Base-by-base conservation (phyloP, 2,329 filamentous ascomycete genomes). In the Aspergillus niger region DNA sequence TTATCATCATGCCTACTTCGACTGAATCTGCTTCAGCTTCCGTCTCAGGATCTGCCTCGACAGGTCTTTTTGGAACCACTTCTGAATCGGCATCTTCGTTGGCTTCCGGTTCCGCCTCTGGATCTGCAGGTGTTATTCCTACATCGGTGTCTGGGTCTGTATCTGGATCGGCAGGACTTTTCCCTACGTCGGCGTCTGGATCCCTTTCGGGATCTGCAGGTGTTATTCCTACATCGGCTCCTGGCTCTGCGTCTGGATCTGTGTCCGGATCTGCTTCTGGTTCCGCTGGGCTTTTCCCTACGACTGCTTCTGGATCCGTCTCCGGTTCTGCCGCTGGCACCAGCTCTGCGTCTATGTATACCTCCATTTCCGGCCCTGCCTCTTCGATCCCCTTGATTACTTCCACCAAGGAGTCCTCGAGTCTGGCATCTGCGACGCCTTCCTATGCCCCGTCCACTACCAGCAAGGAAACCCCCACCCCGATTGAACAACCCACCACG, bases 391-490 rank as follows among this genome's bases (percentile, higher is more conserved):
- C 47, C 28, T 50, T 50, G 28, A 50, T 50, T n/a, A 50, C 26
- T 22, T 50, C 47, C 47, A 50, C 47, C 8, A 3, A 30, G 13
- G 26, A 50, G n/a, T 15, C 47, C 8, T 50, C 53, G 3, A 10
- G n/a, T 53, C 30, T 53, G 32, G 17, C 32, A n/a, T 38, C 50
- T 8, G 50, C 20, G 17, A 39, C 8, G 4, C 20, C 55, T 51
- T 43, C 58, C 53, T 22, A 28, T 51, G 8, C 56, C 50, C 30
- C 57, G 53, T 22, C 56, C 38, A 62, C 67, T 52, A 65, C 65
- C 11, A 55, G 60, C 22, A 63, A 59, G 28, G 63, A 67, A 15
- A 65, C 65, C 20, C 64, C 63, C 8, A 69, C 69, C 47, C 63
- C 67, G 56, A 65, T 67, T 2, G 56, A 61, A 47, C 51, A 50